Evolutionary conservation across 148 eudicot species (phyloP).

Genomic region (Arbutus unedo): DNA sequence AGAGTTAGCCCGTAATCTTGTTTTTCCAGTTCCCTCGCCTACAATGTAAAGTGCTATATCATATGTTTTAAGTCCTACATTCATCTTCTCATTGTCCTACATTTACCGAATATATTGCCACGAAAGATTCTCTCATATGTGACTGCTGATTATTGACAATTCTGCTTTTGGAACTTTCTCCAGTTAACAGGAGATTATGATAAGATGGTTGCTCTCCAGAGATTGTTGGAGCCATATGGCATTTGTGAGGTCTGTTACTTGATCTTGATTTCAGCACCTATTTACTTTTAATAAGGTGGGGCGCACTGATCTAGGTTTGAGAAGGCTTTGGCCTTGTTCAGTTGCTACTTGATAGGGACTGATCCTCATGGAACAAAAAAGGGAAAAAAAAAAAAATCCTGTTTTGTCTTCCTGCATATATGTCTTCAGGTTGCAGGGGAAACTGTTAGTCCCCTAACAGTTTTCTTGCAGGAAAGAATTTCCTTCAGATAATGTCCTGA

Average conservation of each 20-base stretch:
- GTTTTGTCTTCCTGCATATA: neutral
- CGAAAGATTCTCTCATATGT: neutral
- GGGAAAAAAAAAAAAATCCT: neutral
- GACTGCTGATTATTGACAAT: neutral
- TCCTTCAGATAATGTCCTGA: neutral
- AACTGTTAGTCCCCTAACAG: neutral
- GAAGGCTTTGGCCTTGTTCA: neutral
- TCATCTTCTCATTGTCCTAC: neutral
- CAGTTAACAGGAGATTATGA: conserved; percentile 81
- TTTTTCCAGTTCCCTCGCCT: neutral
- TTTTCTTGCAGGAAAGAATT: neutral
- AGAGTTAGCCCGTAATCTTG: neutral
- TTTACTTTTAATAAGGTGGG: neutral
- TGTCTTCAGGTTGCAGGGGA: neutral
- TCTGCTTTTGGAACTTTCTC: conserved; percentile 12
- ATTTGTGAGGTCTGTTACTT: conserved; percentile 83
- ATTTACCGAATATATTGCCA: neutral
- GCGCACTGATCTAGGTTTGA: neutral
- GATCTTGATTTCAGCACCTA: neutral
- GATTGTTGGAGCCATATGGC: conserved; percentile 82
- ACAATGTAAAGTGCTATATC: neutral
- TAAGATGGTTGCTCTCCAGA: conserved; percentile 91
- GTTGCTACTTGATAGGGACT: neutral
- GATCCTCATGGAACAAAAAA: neutral
- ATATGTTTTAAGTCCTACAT: neutral